These are phyloP conservation scores for Podila verticillata DNA, from an alignment of 192 early-diverging fungal genomes.

Conservation along the genomic window DNA sequence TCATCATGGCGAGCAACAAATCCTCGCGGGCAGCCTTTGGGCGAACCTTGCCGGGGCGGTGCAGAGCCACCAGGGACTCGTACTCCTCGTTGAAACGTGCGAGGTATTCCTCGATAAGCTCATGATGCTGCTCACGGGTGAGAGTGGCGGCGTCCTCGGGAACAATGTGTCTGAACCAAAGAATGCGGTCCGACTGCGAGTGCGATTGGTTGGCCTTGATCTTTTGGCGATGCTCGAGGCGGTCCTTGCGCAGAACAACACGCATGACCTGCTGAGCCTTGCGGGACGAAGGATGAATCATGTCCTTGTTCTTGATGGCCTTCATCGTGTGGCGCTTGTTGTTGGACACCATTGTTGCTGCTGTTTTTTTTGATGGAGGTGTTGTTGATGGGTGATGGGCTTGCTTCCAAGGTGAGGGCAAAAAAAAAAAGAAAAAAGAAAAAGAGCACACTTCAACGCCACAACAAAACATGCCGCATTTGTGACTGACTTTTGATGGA, in stretches of 20 bases:
- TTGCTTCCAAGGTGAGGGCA: neutral
- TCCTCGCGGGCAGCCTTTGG: conserved; percentile 59
- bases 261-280: conserved; percentile 64
- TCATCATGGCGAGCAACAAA: conserved; percentile 52
- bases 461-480: neutral
- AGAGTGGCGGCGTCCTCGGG: conserved; percentile 48
- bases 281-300: conserved; percentile 64
- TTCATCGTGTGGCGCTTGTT: conserved; percentile 66
- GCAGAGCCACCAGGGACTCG: conserved; percentile 46
- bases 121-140: conserved; percentile 28
- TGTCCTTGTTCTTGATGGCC: conserved; percentile 65
- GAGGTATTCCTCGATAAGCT: conserved; percentile 53
- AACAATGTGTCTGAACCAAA: conserved; percentile 65
- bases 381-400: neutral
- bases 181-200: conserved; percentile 53
- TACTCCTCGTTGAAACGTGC: conserved; percentile 60
- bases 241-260: conserved; percentile 60
- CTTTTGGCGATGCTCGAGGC: conserved; percentile 54
- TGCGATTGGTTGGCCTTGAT: conserved; percentile 25
- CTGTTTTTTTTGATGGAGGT: neutral
- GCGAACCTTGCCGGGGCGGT: conserved; percentile 51
- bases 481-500: neutral
- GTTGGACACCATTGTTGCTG: conserved; percentile 53
- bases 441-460: conserved; percentile 1
- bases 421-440: conserved; percentile 3